Percentiles rank a stretch among this genome's conserved stretches.
Conservation (phyloP, 2,329 filamentous ascomycete species). For the Colletotrichum agaves region DNA sequence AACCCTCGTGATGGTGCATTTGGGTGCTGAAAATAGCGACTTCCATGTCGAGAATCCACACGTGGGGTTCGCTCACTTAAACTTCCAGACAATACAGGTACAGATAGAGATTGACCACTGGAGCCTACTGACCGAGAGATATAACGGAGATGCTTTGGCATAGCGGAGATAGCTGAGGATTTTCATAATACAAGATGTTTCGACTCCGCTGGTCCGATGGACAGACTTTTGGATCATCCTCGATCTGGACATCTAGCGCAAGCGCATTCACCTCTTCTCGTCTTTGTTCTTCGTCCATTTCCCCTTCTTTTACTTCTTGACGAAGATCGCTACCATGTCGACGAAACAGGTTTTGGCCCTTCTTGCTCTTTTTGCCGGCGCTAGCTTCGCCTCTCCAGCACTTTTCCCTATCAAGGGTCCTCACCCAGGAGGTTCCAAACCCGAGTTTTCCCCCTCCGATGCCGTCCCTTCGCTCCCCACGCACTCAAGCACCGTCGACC, state of each 20-base stretch:
- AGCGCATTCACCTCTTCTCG: neutral
- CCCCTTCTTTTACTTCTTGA: neutral
- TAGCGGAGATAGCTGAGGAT: neutral
- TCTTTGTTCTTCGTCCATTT: neutral
- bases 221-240: slow-evolving; percentile 2
- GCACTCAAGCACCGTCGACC: neutral
- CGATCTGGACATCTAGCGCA: neutral
- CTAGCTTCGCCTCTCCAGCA: slow-evolving; percentile 23
- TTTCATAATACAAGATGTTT: neutral
- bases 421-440: slow-evolving; percentile 3
- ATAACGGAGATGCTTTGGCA: neutral
- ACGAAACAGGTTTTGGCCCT: slow-evolving; percentile 29
- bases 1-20: slow-evolving; percentile 8
- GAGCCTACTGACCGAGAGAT: slow-evolving; percentile 10
- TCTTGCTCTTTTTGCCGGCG: slow-evolving; percentile 28
- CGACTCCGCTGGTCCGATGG: neutral
- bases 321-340: slow-evolving; percentile 20
- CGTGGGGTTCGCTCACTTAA: slow-evolving; percentile 1
- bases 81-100: slow-evolving; percentile 4
- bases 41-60: slow-evolving; percentile 19
- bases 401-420: neutral
- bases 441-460: neutral
- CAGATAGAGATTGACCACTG: neutral
- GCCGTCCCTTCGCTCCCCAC: neutral
- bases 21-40: slow-evolving; percentile 14